Conservation (phyloP, 2,329 filamentous ascomycete genomes). For the Pestalotiopsis sp. region DNA sequence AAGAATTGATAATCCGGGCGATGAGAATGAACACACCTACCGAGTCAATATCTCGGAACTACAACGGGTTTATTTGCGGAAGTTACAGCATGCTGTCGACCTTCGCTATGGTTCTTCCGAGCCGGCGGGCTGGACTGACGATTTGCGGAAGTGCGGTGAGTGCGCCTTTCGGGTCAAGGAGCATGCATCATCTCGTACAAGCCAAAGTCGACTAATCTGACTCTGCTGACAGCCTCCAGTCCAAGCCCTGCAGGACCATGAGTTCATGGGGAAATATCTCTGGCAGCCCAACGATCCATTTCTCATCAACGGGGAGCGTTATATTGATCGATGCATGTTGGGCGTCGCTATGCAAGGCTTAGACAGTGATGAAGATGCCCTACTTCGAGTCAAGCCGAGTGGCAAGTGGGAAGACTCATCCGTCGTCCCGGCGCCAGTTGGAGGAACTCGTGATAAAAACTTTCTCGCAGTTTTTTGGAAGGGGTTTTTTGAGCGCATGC, state of each 20-base stretch:
- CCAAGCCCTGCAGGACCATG: conserved; percentile 18
- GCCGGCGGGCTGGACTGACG: neutral
- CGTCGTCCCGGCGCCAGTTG: neutral
- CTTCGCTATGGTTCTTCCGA: neutral
- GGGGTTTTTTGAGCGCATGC: conserved; percentile 8
- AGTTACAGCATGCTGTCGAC: conserved; percentile 10
- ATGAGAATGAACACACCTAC: neutral
- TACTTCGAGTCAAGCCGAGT: neutral
- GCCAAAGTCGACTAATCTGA: neutral
- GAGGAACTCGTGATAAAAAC: conserved; percentile 13
- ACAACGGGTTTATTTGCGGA: conserved; percentile 15
- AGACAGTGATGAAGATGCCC: neutral
- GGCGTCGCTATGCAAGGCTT: neutral
- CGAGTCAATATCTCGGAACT: conserved; percentile 18
- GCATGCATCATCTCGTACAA: neutral
- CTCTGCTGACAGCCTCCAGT: conserved; percentile 5
- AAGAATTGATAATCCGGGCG: neutral
- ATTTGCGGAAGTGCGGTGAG: conserved; percentile 11
- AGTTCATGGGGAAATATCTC: conserved; percentile 19
- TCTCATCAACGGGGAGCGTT: conserved; percentile 16
- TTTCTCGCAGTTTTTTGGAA: neutral
- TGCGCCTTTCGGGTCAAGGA: neutral
- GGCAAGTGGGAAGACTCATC: neutral
- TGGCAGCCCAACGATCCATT: conserved; percentile 15
- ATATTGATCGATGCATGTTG: conserved; percentile 15